Conservation (phyloP, 371 early-diverging fungal genomes). For the Mycotypha africana region DNA sequence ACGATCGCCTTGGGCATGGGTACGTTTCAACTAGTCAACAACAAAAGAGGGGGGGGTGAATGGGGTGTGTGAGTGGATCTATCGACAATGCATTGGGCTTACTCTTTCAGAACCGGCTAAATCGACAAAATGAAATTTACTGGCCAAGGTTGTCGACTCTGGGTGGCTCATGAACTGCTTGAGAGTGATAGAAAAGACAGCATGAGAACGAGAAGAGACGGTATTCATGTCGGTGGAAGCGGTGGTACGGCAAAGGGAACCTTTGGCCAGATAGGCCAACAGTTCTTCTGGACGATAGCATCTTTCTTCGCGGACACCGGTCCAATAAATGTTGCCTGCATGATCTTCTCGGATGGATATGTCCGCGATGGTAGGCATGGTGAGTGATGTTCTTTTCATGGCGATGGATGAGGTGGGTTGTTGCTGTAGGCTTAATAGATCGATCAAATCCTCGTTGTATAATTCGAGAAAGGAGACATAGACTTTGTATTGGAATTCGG, state of each 20-base stretch:
- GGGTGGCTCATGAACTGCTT: slow-evolving; percentile 41
- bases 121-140: slow-evolving; percentile 96
- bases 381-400: slow-evolving; percentile 16
- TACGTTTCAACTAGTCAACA: slow-evolving; percentile 73
- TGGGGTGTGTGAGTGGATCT: no score
- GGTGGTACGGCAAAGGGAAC: slow-evolving; percentile 89
- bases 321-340: slow-evolving; percentile 88
- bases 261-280: slow-evolving; percentile 64
- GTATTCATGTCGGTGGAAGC: slow-evolving; percentile 97
- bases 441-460: slow-evolving; percentile 95
- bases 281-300: slow-evolving; percentile 76
- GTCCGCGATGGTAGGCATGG: slow-evolving; percentile 15
- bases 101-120: slow-evolving; percentile 80
- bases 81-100: slow-evolving; percentile 11
- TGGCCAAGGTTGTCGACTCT: slow-evolving; percentile 23
- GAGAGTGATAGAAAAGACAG: slow-evolving; percentile 93
- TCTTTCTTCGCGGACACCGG: slow-evolving; percentile 80
- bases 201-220: slow-evolving; percentile 97
- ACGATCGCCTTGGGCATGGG: slow-evolving; percentile 90
- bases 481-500: slow-evolving; percentile 53
- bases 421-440: slow-evolving; percentile 64
- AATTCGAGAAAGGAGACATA: slow-evolving; percentile 86
- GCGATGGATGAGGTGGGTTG: slow-evolving; percentile 6
- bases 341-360: slow-evolving; percentile 87
- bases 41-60: no score